Base-by-base conservation (phyloP, 2,329 filamentous ascomycete genomes). In the Sodiomyces alkalinus region DNA sequence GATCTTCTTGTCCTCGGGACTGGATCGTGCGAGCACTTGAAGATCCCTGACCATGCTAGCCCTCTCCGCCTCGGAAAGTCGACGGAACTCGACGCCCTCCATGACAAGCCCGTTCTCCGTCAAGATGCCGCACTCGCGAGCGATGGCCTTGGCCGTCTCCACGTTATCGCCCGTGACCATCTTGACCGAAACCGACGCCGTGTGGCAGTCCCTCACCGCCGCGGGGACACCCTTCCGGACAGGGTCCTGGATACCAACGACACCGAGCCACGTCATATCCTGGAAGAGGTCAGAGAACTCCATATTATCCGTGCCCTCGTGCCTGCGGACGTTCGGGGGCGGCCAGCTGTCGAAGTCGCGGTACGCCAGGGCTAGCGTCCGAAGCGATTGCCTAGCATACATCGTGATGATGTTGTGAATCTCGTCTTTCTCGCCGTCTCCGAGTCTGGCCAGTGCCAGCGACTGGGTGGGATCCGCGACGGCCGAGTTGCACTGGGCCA, bases 331-430 rank as follows among this genome's bases (percentile, higher is more conserved):
- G 28, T 66, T 58, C 35, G 77, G 68, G 10, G 62, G 75, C 18
- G 80, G 79, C 64, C 74, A 80, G 33, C 56, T 60, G 12, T 71
- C 60, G 35, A 76, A 79, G 39, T 80, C 75, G 24, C 67, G 68
- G 46, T 75, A 79, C 11, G 75, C 52, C 27, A 79, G 56, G 20
- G 64, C 72, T 36, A 80, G 75, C 1, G 74, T 77, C 27, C 75
- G 64, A 25, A 80, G 55, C 30, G 77, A 79, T 7, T 71, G 65
- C 5, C 64, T 66, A 2, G 79, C 78, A 42, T 81, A 82, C 10
- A 46, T 44, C 10, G 48, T 41, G 4, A 56, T 56, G 3, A 44
- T 50, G 17, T 41, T 41, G 12, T 45, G 40, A 15, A 56, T 47
- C 15, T 41, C 43, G 14, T 38, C 36, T 7, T 49, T 41, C 17